Percentiles rank a stretch among this genome's conserved stretches.
Conservation (phyloP, 1,284 basidiomycete genomes). For the Xerocomus amazonicus region DNA sequence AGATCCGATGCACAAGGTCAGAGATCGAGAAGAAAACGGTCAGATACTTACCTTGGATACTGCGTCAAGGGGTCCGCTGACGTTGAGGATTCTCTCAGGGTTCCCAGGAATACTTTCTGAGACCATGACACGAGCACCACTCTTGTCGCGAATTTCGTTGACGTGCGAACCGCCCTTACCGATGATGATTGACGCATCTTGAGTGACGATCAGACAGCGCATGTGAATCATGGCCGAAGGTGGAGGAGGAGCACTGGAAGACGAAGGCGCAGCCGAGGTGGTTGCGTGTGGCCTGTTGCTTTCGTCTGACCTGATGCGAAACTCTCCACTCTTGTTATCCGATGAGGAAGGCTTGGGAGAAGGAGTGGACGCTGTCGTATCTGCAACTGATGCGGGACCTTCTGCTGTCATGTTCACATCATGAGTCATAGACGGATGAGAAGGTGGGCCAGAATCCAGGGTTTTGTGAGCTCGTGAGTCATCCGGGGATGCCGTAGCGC, state of each 20-base stretch:
- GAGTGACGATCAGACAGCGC: conserved; percentile 96
- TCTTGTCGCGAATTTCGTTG: conserved; percentile 98
- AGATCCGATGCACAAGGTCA: conserved; percentile 8
- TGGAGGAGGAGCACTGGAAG: conserved; percentile 41
- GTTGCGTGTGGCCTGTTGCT: conserved; percentile 34
- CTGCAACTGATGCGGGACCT: conserved; percentile 42
- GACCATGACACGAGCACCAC: conserved; percentile 91
- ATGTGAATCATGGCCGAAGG: conserved; percentile 82
- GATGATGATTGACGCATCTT: conserved; percentile 99
- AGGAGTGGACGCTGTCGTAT: conserved; percentile 56
- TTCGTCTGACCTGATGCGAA: conserved; percentile 34
- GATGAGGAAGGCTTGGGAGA: conserved; percentile 42
- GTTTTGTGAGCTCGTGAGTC: conserved; percentile 46
- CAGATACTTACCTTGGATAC: conserved; percentile 81
- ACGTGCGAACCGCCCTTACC: conserved; percentile 96
- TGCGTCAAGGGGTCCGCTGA: conserved; percentile 95
- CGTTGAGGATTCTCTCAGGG: conserved; percentile 96
- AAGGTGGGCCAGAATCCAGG: conserved; percentile 38
- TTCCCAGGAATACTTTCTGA: conserved; percentile 97
- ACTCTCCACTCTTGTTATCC: conserved; percentile 39
- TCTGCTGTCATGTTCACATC: conserved; percentile 61
- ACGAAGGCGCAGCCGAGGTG: conserved; percentile 46
- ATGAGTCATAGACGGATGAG: conserved; percentile 43
- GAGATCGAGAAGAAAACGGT: conserved; percentile 6
- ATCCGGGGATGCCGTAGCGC: conserved; percentile 56